A percentile compares a stretch with the other conserved stretches of the same genome.
phyloP scores from a whole-genome alignment of 805 yeast genomes.

The Teunomyces stri region DNA sequence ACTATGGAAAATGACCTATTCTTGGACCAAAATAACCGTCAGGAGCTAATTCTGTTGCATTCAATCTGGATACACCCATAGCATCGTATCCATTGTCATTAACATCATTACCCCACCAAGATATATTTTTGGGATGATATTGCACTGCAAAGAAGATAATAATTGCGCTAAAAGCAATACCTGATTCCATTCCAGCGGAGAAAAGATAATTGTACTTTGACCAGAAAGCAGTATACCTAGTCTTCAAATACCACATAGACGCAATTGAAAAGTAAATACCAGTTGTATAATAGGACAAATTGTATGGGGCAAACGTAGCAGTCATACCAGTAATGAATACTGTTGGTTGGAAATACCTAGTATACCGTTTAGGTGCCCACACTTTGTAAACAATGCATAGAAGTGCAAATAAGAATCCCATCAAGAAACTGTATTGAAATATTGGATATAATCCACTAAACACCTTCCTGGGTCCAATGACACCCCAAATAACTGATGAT shows the following conservation, averaged over 20 bases:
- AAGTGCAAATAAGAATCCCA: conserved; percentile 28
- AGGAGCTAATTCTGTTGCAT: conserved; percentile 25
- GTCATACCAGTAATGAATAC: conserved; percentile 32
- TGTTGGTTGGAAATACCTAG: conserved; percentile 33
- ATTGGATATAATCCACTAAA: conserved; percentile 32
- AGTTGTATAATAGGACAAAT: conserved; percentile 28
- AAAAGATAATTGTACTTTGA: conserved; percentile 34
- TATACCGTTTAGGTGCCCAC: conserved; percentile 14
- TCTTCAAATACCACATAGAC: conserved; percentile 30
- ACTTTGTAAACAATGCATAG: conserved; percentile 15
- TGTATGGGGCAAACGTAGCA: conserved; percentile 29
- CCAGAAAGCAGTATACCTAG: conserved; percentile 32
- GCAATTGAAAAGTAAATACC: conserved; percentile 25
- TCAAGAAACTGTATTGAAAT: conserved; percentile 33
- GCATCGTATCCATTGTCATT: conserved; percentile 36
- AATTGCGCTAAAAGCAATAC: conserved; percentile 33
- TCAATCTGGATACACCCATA: conserved; percentile 1
- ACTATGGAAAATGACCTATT: conserved; percentile 17
- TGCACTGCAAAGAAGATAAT: conserved; percentile 39
- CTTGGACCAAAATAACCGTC: conserved; percentile 39
- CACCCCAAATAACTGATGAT: conserved; percentile 65
- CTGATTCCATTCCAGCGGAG: conserved; percentile 29
- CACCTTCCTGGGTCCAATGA: conserved; percentile 38
- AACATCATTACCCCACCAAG: conserved; percentile 35
- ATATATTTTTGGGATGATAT: conserved; percentile 26